Conservation (phyloP, 371 early-diverging fungal genomes). For the Syncephalis fuscata region DNA sequence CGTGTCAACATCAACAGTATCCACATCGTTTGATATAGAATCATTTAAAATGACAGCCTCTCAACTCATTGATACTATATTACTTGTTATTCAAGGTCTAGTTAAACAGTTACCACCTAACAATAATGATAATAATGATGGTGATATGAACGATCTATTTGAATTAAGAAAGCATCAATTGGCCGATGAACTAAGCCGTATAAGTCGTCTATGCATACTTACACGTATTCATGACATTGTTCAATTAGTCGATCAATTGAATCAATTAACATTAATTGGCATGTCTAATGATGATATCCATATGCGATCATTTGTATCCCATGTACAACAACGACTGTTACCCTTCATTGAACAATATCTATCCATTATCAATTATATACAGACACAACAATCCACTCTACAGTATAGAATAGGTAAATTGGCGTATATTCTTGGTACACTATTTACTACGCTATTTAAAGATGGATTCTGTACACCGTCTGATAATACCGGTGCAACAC, state of each 20-base stretch:
- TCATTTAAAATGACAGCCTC: too few relatives aligned
- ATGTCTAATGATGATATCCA: neutral
- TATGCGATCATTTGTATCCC: constrained; percentile 5
- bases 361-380: constrained; percentile 33
- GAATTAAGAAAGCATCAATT: neutral
- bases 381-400: constrained; percentile 36
- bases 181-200: neutral
- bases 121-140: too few relatives aligned
- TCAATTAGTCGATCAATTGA: neutral
- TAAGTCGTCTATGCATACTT: neutral
- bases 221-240: neutral
- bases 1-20: too few relatives aligned
- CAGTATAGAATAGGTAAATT: constrained; percentile 53
- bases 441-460: constrained; percentile 52
- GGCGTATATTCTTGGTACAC: constrained; percentile 44
- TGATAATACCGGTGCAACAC: constrained; percentile 38
- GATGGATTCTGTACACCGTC: constrained; percentile 75
- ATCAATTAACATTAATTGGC: neutral
- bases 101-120: too few relatives aligned
- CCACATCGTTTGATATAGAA: too few relatives aligned
- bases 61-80: too few relatives aligned
- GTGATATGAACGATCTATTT: neutral
- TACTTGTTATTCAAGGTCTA: too few relatives aligned
- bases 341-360: constrained; percentile 54
- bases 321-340: constrained; percentile 23